Base-by-base conservation (phyloP, 441 rosid species). In the Metrosideros polymorpha region DNA sequence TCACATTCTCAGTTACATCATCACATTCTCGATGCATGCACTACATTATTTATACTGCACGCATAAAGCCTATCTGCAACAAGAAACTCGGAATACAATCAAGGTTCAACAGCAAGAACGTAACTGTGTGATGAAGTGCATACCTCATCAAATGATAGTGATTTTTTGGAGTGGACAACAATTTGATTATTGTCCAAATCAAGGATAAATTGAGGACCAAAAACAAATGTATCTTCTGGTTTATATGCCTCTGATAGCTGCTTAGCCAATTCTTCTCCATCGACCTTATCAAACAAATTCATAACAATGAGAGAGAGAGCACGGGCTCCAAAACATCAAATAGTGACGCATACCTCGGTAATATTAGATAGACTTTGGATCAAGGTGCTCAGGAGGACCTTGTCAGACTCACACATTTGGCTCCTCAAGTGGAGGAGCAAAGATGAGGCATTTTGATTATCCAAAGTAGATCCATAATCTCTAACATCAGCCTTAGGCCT, bases 71-170 rank as follows among this genome's bases (percentile, higher is more conserved):
- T 13, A 47, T 85, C 27, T 7, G 51, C 42, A 49, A 27, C 45
- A 71, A 85, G 24, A 30, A 61, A 85, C n/a, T 47, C 42, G 18
- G 51, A 18, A 25, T 61, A 49, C 13, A 66, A 57, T 32, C 3
- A 7, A 29, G 42, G n/a, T 39, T 82, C 54, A 18, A 55, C 35
- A 56, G 30, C 39, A 51, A 52, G 32, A 42, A 51, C 25, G 7
- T 35, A 77, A 19, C 84, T 32, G 53, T 27, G n/a, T 22, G 55
- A 43, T 85, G 27, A 87, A 53, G 54, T 47, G 12, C 82, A 86
- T 89, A 98, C 99, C 97, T 94, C 98, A 86, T 98, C 99, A 19
- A 95, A 94, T 59, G 99, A 96, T 82, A 92, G 92, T 8, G 98
- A 96, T 85, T 94, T 96, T 90, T 93, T 95, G 30, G 99, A 96